These are phyloP conservation scores for Cyclostephanos tholiformis DNA, from an alignment of 108 stramenopile species.

Conservation along the genomic window DNA sequence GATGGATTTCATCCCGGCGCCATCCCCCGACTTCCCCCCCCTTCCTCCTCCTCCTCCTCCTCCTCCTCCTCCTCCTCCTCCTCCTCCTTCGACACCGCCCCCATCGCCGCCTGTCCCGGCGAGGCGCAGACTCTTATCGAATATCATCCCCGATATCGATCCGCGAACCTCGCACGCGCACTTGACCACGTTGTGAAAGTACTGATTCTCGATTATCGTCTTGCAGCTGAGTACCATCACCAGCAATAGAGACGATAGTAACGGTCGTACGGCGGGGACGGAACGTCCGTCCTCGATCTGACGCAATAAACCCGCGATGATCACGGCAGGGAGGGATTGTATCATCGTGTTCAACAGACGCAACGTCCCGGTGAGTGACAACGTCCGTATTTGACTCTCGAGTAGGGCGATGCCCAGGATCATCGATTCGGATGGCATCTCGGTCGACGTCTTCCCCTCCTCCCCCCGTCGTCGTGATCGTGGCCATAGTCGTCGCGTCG, in stretches of 20 bases:
- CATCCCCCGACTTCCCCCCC: not conserved
- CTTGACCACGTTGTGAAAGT: constrained; percentile 81
- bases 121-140: constrained; percentile 81
- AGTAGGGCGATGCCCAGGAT: constrained; percentile 60
- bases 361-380: constrained; percentile 62
- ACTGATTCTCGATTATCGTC: constrained; percentile 89
- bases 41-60: not conserved
- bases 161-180: constrained; percentile 77
- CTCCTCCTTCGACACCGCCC: constrained; percentile 30
- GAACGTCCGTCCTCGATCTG: constrained; percentile 66
- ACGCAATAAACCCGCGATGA: constrained; percentile 69
- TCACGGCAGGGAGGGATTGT: constrained; percentile 75
- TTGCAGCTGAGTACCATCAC: constrained; percentile 69
- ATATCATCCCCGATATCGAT: constrained; percentile 70
- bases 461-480: constrained; percentile 1
- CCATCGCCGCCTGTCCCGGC: constrained; percentile 59
- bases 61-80: too few relatives aligned
- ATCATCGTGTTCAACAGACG: constrained; percentile 70
- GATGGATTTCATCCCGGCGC: not conserved
- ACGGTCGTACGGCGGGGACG: constrained; percentile 40
- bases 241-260: constrained; percentile 53
- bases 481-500: constrained; percentile 5
- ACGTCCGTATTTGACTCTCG: constrained; percentile 45
- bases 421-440: constrained; percentile 49
- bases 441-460: constrained; percentile 1